Evolutionary conservation across 1,284 basidiomycete species (phyloP).

Genomic region (Leccinum variabile): DNA sequence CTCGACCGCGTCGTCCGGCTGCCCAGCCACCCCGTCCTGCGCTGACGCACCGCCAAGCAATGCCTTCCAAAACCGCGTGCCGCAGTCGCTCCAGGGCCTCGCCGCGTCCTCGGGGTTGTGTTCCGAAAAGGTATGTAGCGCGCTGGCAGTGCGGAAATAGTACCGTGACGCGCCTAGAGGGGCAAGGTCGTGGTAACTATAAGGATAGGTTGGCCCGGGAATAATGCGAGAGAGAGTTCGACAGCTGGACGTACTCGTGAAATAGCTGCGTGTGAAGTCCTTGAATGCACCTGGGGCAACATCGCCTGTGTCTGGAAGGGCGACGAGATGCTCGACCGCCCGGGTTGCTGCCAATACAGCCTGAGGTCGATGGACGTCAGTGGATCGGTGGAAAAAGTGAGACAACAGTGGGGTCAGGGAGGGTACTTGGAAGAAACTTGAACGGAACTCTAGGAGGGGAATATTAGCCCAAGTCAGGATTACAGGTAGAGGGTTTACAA

Average conservation of each 20-base stretch:
- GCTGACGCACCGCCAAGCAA: conserved; percentile 44
- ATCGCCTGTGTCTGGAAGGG: conserved; percentile 59
- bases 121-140: conserved; percentile 71
- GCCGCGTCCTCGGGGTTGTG: conserved; percentile 58
- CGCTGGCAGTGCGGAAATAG: conserved; percentile 70
- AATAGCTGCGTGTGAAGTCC: conserved; percentile 39
- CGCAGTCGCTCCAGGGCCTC: conserved; percentile 57
- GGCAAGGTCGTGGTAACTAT: background rate
- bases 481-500: background rate
- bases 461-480: background rate
- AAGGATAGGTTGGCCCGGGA: background rate
- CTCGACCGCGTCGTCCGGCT: conserved; percentile 49
- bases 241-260: conserved; percentile 22
- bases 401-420: conserved; percentile 58
- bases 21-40: conserved; percentile 35
- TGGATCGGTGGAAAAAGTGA: conserved; percentile 58
- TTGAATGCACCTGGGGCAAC: conserved; percentile 38
- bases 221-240: background rate
- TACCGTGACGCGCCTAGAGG: conserved; percentile 33
- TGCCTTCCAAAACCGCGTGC: conserved; percentile 56
- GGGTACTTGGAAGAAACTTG: conserved; percentile 55
- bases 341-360: conserved; percentile 76
- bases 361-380: conserved; percentile 56
- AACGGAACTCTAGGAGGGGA: conserved; percentile 58
- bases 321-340: conserved; percentile 68